Evolutionary conservation across 2,329 filamentous ascomycete species (phyloP).

Genomic region (Aureobasidium uvarum): DNA sequence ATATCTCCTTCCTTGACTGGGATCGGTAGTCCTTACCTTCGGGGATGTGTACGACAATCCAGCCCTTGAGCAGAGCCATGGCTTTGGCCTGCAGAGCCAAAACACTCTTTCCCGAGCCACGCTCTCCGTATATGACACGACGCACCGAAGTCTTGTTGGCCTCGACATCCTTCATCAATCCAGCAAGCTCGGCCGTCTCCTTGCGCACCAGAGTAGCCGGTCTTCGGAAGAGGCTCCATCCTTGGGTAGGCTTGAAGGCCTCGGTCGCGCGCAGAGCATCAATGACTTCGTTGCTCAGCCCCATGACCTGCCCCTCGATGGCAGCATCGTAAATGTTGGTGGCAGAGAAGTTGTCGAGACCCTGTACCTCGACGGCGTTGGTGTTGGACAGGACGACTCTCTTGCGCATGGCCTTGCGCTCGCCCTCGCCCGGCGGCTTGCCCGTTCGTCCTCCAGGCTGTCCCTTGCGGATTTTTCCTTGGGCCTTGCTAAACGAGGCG

Average conservation of each 20-base stretch:
- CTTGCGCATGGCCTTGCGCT: slow-evolving; percentile 84
- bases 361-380: slow-evolving; percentile 77
- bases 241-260: slow-evolving; percentile 87
- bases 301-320: slow-evolving; percentile 65
- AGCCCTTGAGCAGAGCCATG: slow-evolving; percentile 76
- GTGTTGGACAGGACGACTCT: slow-evolving; percentile 90
- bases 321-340: slow-evolving; percentile 56
- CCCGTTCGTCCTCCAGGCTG: slow-evolving; percentile 29
- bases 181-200: slow-evolving; percentile 72
- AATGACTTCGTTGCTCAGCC: slow-evolving; percentile 66
- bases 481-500: slow-evolving; percentile 25
- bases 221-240: slow-evolving; percentile 79
- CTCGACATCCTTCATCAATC: slow-evolving; percentile 39
- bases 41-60: slow-evolving; percentile 85
- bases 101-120: slow-evolving; percentile 81
- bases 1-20: not conserved
- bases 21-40: too few species aligned
- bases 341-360: slow-evolving; percentile 60
- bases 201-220: slow-evolving; percentile 75
- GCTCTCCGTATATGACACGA: slow-evolving; percentile 69
- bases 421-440: slow-evolving; percentile 56
- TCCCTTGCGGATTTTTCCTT: slow-evolving; percentile 36
- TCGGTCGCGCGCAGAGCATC: slow-evolving; percentile 80
- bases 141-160: slow-evolving; percentile 55
- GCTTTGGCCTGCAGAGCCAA: slow-evolving; percentile 79